phyloP scores from a whole-genome alignment of 176 grass and related monocot genomes.

The Chrysopogon serrulatus region DNA sequence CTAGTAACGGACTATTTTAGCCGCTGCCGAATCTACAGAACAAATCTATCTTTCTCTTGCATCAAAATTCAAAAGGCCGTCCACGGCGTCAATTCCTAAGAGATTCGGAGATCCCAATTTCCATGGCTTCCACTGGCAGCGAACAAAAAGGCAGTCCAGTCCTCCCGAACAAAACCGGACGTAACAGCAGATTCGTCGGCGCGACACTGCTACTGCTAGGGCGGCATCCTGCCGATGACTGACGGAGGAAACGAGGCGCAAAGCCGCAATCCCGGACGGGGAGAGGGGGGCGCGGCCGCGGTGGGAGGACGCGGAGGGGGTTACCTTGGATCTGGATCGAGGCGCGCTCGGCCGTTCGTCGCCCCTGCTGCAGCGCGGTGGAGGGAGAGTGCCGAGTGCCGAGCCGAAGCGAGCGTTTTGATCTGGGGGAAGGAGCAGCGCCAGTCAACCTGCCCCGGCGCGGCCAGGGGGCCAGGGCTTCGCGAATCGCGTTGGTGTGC shows the following conservation, averaged over 20 bases:
- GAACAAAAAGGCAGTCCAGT: background rate
- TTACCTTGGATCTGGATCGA: slow-evolving; percentile 27
- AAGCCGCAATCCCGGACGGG: background rate
- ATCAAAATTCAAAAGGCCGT: background rate
- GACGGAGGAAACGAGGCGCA: background rate
- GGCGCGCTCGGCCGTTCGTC: background rate
- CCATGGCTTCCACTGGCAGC: background rate
- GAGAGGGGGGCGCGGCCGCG: background rate
- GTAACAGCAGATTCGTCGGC: background rate
- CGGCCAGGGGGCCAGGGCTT: background rate
- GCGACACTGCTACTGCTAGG: background rate
- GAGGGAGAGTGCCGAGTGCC: background rate
- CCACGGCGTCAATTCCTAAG: background rate
- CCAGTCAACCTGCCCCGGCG: background rate
- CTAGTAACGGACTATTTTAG: too few species aligned
- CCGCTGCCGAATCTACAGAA: background rate
- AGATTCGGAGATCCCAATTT: background rate
- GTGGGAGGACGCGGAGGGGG: background rate
- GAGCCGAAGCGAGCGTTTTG: background rate
- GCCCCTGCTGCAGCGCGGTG: background rate
- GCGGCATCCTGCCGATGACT: background rate
- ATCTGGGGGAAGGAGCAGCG: background rate
- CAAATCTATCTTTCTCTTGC: background rate
- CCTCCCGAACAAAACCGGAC: background rate
- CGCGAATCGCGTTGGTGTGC: background rate